These are phyloP conservation scores for Sugiyamaella neomexicana DNA, from an alignment of 1,139 yeast species.

Conservation along the genomic window DNA sequence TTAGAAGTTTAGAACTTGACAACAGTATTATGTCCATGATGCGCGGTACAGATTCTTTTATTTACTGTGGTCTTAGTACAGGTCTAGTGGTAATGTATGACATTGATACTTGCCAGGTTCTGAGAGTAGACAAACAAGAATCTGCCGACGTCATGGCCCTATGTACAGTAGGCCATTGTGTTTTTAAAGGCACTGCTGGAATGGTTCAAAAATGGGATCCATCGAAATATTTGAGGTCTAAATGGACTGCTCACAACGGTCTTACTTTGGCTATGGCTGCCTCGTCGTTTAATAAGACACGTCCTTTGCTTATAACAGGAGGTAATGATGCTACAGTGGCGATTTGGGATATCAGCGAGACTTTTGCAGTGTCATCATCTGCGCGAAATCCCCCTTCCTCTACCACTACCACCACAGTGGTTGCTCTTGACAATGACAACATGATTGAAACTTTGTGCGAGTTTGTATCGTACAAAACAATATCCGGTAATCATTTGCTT, in stretches of 20 bases:
- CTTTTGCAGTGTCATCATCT: constrained; percentile 2
- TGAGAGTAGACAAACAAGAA: constrained; percentile 50
- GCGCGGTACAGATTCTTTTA: constrained; percentile 54
- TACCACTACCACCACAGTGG: constrained; percentile 1
- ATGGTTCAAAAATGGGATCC: constrained; percentile 38
- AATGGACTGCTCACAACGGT: constrained; percentile 42
- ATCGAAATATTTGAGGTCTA: constrained; percentile 31
- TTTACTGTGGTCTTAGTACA: constrained; percentile 76
- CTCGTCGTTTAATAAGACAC: constrained; percentile 22
- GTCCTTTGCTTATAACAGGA: constrained; percentile 50
- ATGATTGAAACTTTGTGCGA: constrained; percentile 62
- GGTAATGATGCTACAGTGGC: constrained; percentile 61
- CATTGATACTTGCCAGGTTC: constrained; percentile 69
- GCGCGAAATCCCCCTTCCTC: no score
- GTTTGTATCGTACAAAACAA: constrained; percentile 69
- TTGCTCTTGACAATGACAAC: constrained; percentile 52
- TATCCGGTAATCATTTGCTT: constrained; percentile 66
- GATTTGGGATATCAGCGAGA: constrained; percentile 54
- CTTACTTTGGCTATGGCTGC: constrained; percentile 35
- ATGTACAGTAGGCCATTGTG: constrained; percentile 55
- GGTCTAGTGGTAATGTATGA: constrained; percentile 84
- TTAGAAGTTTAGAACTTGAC: constrained; percentile 58
- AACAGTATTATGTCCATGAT: constrained; percentile 71
- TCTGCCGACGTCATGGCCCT: constrained; percentile 37
- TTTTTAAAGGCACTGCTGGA: constrained; percentile 55